Evolutionary conservation across 2,329 filamentous ascomycete species (phyloP), one percentile per base, ranked within the genome.

Genomic region (Xylariaceae sp.): DNA sequence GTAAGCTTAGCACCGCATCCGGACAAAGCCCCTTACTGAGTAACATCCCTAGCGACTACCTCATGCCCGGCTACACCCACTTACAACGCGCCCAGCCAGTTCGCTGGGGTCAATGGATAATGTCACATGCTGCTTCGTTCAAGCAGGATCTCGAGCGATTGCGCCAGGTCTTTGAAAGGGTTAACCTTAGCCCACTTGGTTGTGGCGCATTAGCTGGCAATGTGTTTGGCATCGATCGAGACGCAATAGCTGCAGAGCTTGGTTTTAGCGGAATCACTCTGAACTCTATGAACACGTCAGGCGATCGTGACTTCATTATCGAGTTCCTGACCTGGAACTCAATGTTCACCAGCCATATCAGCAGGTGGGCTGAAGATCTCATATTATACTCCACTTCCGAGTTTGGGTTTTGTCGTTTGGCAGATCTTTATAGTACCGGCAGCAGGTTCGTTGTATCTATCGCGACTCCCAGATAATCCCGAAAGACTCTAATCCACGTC

Each of bases 371-470:
- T 7, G 88, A 91, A 69, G 89, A 91, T 67, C 73, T 91, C 57
- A 90, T 91, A 73, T 81, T 90, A 21, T 95, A 93, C 77, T 87
- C 82, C 20, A 86, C 87, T 7, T 76, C 85, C 54, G 89, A 93
- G 71, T 95, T 93, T 69, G 84, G 86, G 18, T 93, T 91, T 70
- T 82, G 92, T 40, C 81, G 82, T 56, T 75, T 95, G 16, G 89
- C 90, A 7, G 91, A 96, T 70, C 89, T 89, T 0, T 95, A 93
- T 73, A 86, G 83, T 0, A 93, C 90, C 0, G 90, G 90, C 4
- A 89, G 84, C 61, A n/a, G n/a, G n/a, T n/a, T 88, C 83, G 0
- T 76, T 92, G 52, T n/a, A n/a, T n/a, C n/a, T n/a, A n/a, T n/a
- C n/a, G n/a, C n/a, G n/a, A n/a, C n/a, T n/a, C n/a, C n/a, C n/a